phyloP scores from a whole-genome alignment of 306 rosid genomes.

The Oxytropis ochrocephala region DNA sequence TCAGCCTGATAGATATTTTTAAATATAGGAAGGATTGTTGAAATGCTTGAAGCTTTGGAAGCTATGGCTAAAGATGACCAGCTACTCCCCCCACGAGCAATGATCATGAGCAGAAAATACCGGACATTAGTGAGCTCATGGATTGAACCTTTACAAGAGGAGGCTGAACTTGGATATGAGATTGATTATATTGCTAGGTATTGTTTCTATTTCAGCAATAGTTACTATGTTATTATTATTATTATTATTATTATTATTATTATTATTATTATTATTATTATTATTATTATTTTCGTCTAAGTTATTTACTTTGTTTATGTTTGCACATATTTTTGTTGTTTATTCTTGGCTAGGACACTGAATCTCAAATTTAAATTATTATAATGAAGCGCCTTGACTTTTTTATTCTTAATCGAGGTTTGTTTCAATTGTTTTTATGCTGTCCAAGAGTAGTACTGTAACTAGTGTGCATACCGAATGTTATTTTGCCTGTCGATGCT shows the following conservation, averaged over 20 bases:
- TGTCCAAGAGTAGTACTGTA: not conserved
- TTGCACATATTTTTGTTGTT: not conserved
- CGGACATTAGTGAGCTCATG: conserved; percentile 92
- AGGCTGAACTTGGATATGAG: conserved; percentile 96
- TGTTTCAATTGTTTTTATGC: not conserved
- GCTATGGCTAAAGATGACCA: conserved; percentile 75
- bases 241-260: not conserved
- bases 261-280: not conserved
- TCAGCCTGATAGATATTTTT: conserved; percentile 23
- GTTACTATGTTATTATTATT: not conserved
- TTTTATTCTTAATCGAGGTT: not conserved
- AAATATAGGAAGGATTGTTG: conserved; percentile 74
- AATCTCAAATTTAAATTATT: conserved; percentile 9
- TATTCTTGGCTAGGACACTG: not conserved
- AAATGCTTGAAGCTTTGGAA: conserved; percentile 85
- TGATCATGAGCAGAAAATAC: conserved; percentile 93
- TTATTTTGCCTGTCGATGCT: conserved; percentile 1
- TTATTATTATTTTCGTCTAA: not conserved
- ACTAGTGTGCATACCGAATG: not conserved
- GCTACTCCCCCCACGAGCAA: conserved; percentile 78
- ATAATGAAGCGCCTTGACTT: not conserved
- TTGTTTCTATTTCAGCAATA: conserved; percentile 16
- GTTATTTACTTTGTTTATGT: not conserved
- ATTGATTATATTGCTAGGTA: conserved; percentile 93
- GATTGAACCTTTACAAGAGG: conserved; percentile 98